Evolutionary conservation across 2,329 filamentous ascomycete genomes (phyloP).

Genomic region (Ceratocystiopsis sp.): DNA sequence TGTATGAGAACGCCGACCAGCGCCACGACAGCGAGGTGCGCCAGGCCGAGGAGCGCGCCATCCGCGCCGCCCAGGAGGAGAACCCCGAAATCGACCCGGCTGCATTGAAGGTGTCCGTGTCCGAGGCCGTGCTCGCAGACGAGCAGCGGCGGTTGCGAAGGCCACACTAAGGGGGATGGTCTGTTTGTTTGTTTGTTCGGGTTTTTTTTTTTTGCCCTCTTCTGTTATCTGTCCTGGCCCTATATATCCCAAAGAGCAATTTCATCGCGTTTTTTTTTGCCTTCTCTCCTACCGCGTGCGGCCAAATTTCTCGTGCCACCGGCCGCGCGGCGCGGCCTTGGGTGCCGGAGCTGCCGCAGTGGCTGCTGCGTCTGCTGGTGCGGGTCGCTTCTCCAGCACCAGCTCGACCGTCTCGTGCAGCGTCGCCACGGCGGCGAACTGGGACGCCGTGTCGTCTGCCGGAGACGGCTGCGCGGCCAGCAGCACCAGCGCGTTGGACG

Average conservation of each 20-base stretch:
- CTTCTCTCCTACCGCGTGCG: slow-evolving; percentile 20
- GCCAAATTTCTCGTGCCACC: slow-evolving; percentile 45
- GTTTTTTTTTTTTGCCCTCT: not conserved
- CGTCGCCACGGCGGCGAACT: slow-evolving; percentile 32
- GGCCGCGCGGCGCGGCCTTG: slow-evolving; percentile 22
- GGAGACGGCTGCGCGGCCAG: slow-evolving; percentile 17
- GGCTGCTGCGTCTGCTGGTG: not conserved
- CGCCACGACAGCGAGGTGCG: slow-evolving; percentile 47
- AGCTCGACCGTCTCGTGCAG: slow-evolving; percentile 48
- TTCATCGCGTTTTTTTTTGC: not conserved
- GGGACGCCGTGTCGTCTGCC: not conserved
- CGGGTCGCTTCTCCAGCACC: slow-evolving; percentile 20
- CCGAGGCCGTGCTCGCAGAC: slow-evolving; percentile 30
- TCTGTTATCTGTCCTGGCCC: not conserved
- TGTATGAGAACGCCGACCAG: slow-evolving; percentile 45
- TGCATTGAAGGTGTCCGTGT: slow-evolving; percentile 41
- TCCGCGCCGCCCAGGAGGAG: slow-evolving; percentile 34
- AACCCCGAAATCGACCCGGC: slow-evolving; percentile 44
- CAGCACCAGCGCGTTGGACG: slow-evolving; percentile 47
- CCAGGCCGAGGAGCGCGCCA: slow-evolving; percentile 40
- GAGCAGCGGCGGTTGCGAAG: slow-evolving; percentile 19
- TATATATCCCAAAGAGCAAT: not conserved
- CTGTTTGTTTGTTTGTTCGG: not conserved
- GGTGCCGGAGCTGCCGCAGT: not conserved
- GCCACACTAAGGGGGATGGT: too few species aligned